Percentiles rank a stretch among this genome's conserved stretches.
These are phyloP conservation scores for Paramarasmius palmivorus DNA, from an alignment of 1,284 basidiomycete genomes.

Conservation along the genomic window DNA sequence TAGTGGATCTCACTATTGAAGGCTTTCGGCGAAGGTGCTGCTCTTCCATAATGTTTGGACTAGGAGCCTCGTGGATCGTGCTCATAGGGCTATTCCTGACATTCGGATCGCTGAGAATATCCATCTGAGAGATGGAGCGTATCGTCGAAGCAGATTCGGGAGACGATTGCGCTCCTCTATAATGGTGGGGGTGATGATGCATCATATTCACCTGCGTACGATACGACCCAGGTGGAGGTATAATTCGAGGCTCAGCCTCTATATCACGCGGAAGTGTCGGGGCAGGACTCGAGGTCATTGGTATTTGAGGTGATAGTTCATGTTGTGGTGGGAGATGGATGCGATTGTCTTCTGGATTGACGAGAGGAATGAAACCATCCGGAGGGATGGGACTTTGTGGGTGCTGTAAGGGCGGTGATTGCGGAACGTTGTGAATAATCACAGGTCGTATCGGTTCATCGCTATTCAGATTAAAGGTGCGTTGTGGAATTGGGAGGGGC, in stretches of 20 bases:
- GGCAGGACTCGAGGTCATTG: conserved; percentile 5
- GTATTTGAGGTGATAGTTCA: conserved; percentile 9
- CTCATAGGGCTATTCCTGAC: conserved; percentile 13
- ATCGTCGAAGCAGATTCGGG: conserved; percentile 12
- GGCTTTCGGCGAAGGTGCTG: conserved; percentile 10
- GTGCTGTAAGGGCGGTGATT: conserved; percentile 5
- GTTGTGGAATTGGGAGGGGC: conserved; percentile 3
- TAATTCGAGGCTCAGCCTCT: conserved; percentile 9
- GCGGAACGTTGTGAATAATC: conserved; percentile 9
- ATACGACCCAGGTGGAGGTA: conserved; percentile 10
- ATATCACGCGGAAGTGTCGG: not conserved
- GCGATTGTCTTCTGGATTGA: not conserved
- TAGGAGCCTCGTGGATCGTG: conserved; percentile 10
- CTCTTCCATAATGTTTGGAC: conserved; percentile 11
- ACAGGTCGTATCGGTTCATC: conserved; percentile 10
- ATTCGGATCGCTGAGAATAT: conserved; percentile 10
- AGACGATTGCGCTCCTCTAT: conserved; percentile 7
- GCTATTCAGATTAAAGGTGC: not conserved
- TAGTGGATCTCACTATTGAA: conserved; percentile 12
- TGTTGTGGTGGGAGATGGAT: conserved; percentile 12
- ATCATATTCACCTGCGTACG: conserved; percentile 2
- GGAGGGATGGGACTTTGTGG: conserved; percentile 9
- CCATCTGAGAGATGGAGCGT: conserved; percentile 11
- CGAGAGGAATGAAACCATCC: conserved; percentile 13
- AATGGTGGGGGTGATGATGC: conserved; percentile 4